Base-by-base conservation (phyloP, 2,329 filamentous ascomycete genomes). In the Aquanectria penicillioides region DNA sequence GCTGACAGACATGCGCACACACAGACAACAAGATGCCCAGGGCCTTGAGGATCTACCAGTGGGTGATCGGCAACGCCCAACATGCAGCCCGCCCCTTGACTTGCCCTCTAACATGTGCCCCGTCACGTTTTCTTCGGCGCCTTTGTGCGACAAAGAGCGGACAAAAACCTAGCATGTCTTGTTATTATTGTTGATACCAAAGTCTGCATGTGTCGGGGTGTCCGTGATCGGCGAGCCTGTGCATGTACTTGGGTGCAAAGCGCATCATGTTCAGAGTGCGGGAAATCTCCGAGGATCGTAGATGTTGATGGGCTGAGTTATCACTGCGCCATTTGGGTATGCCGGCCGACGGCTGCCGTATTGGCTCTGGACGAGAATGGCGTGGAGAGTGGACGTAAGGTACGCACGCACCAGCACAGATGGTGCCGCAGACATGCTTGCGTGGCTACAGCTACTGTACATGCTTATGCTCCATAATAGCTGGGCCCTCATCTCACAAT, bases 211-310 rank as follows among this genome's bases (percentile, higher is more conserved):
- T 46, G 20, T 46, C 33, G 47, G 47, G 25, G 33, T 40, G 34
- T 26, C 52, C 43, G 52, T 48, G 52, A 48, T 55, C 43, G 20
- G 40, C 43, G 34, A 31, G 28, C n/a, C 34, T 36, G 41, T 34
- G 43, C 34, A 48, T 34, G 43, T 36, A 41, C 43, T 48, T 41
- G 12, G 13, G 46, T 10, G 31, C 23, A 36, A 18, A 28, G 34
- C 28, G 43, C 47, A 10, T 33, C 36, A 31, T 25, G 36, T 50
- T 41, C n/a, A 20, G 34, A 40, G 33, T 28, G 12, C 17, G 43
- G 28, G 26, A 55, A 48, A 40, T 48, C 28, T 44, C 49, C 49
- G 49, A 52, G 43, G 33, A 46, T 26, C 33, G 41, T 31, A 46
- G 41, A 28, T 28, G 41, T 46, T 20, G 26, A 46, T 46, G 33